These are phyloP conservation scores for Scleroderma citrinum DNA, from an alignment of 768 basidiomycete genomes.

Conservation along the genomic window DNA sequence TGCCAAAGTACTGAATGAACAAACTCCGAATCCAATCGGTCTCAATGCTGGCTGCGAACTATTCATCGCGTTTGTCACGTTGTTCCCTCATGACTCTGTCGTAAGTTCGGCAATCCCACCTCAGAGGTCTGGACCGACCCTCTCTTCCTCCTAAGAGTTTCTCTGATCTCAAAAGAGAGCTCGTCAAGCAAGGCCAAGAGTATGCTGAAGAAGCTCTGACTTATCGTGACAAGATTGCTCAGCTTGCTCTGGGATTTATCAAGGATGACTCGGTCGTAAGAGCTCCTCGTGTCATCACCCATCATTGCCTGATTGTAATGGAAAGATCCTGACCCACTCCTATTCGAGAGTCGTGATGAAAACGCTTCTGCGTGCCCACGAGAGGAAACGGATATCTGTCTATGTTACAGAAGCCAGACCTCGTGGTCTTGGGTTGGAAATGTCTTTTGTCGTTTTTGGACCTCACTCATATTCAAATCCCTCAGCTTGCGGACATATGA, in stretches of 20 bases:
- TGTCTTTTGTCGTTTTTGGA: slow-evolving; percentile 1
- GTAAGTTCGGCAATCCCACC: slow-evolving; percentile 39
- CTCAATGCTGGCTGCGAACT: slow-evolving; percentile 87
- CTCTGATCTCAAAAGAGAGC: slow-evolving; percentile 72
- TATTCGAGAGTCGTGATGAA: slow-evolving; percentile 95
- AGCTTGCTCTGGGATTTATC: slow-evolving; percentile 86
- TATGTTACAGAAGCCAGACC: slow-evolving; percentile 97
- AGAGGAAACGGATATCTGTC: slow-evolving; percentile 90
- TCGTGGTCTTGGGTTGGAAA: slow-evolving; percentile 73
- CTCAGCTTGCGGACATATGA: slow-evolving; percentile 87
- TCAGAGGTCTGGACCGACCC: slow-evolving; percentile 6
- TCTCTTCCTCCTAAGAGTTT: slow-evolving; percentile 53
- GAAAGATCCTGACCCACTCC: slow-evolving; percentile 91
- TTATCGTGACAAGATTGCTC: slow-evolving; percentile 86
- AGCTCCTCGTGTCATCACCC: slow-evolving; percentile 15
- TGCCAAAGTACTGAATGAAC: slow-evolving; percentile 53
- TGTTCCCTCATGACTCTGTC: slow-evolving; percentile 75
- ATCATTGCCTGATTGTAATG: slow-evolving; percentile 11
- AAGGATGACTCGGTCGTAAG: slow-evolving; percentile 87
- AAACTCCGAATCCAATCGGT: slow-evolving; percentile 74
- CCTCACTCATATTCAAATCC: slow-evolving; percentile 6
- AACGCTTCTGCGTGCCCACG: slow-evolving; percentile 84
- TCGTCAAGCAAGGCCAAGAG: slow-evolving; percentile 73
- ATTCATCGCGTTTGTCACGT: slow-evolving; percentile 84
- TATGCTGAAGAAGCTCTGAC: slow-evolving; percentile 76